These are phyloP conservation scores for Seiridium cupressi DNA, from an alignment of 2,329 filamentous ascomycete species.

Conservation along the genomic window DNA sequence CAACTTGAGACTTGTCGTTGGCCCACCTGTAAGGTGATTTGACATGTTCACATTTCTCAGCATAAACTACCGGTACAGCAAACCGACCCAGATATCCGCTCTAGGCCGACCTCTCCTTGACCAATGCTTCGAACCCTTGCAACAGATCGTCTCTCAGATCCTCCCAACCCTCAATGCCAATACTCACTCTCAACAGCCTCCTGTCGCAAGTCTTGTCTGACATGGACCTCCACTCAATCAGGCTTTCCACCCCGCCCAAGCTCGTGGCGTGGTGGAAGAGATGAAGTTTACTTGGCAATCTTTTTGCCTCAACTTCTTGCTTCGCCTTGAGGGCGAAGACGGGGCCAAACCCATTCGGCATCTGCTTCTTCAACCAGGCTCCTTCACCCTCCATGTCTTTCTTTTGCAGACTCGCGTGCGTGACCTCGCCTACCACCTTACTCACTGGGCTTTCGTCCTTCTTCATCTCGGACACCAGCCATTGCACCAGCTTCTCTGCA, in stretches of 20 bases:
- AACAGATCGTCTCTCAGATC: conserved; percentile 77
- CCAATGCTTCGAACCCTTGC: conserved; percentile 60
- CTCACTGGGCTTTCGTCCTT: conserved; percentile 38
- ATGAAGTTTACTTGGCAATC: conserved; percentile 72
- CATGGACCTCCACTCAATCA: conserved; percentile 97
- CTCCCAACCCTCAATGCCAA: conserved; percentile 84
- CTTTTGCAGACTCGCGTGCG: conserved; percentile 78
- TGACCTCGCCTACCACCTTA: conserved; percentile 57
- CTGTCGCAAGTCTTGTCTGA: conserved; percentile 72
- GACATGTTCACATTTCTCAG: background rate
- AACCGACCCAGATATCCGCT: background rate
- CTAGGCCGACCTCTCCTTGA: conserved; percentile 22
- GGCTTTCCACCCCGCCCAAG: conserved; percentile 87
- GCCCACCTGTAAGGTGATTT: background rate
- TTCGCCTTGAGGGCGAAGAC: conserved; percentile 78
- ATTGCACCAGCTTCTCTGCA: conserved; percentile 67
- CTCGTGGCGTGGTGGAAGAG: conserved; percentile 96
- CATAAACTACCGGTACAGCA: background rate
- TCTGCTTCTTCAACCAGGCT: conserved; percentile 79
- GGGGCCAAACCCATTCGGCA: conserved; percentile 87
- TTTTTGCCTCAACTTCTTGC: conserved; percentile 57
- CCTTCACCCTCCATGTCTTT: conserved; percentile 51
- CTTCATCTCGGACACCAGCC: conserved; percentile 50
- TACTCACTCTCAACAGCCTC: conserved; percentile 73
- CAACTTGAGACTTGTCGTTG: too few species aligned